A percentile compares a stretch with the other conserved stretches of the same genome.
Conservation (phyloP, 2,329 filamentous ascomycete species). For the Aureobasidium sp. region DNA sequence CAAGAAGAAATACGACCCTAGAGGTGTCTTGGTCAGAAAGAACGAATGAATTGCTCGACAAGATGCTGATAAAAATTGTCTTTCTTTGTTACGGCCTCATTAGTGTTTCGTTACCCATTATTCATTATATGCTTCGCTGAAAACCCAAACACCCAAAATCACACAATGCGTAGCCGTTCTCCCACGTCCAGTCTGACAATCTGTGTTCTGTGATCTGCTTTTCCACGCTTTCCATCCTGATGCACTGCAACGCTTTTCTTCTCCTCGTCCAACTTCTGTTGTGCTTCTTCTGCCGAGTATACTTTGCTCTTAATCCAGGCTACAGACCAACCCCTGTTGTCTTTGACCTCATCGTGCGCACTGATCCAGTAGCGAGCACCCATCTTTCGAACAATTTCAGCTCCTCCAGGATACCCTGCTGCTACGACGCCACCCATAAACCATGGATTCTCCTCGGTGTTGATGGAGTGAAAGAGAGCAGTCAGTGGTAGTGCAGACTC, state of each 20-base stretch:
- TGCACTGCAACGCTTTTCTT: background rate
- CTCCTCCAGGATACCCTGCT: constrained; percentile 47
- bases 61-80: background rate
- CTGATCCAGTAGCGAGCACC: constrained; percentile 51
- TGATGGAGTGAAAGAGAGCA: constrained; percentile 56
- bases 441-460: constrained; percentile 50
- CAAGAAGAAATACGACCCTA: background rate
- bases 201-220: background rate
- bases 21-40: background rate
- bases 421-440: constrained; percentile 53
- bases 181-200: background rate
- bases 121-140: constrained; percentile 2
- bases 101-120: constrained; percentile 4
- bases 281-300: constrained; percentile 40
- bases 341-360: constrained; percentile 53
- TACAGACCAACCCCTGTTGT: constrained; percentile 44
- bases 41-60: background rate
- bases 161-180: constrained; percentile 3
- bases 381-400: constrained; percentile 46
- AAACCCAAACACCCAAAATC: background rate
- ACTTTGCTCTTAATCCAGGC: constrained; percentile 41
- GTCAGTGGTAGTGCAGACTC: constrained; percentile 52
- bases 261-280: constrained; percentile 24
- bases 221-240: background rate
- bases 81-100: background rate